phyloP scores from a whole-genome alignment of 2,329 filamentous ascomycete genomes.

The Eurotiales sp. region DNA sequence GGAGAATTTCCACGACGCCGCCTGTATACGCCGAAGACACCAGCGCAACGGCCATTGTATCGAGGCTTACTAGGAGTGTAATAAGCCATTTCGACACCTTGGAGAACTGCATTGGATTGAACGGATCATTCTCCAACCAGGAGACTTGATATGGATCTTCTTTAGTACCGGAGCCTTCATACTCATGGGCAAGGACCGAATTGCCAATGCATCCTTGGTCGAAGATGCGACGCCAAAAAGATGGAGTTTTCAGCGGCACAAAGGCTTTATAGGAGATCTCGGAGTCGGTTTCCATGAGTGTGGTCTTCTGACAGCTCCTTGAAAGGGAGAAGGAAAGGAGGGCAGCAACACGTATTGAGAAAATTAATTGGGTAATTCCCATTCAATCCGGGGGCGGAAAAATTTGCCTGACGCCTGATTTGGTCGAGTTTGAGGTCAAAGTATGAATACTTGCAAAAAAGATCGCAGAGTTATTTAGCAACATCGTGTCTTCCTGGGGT shows the following conservation, averaged over 20 bases:
- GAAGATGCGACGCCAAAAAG: conserved; percentile 29
- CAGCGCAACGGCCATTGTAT: conserved; percentile 40
- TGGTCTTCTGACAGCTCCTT: too few species aligned
- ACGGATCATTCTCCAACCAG: conserved; percentile 40
- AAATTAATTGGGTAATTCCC: too few species aligned
- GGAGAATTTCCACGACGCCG: conserved; percentile 32
- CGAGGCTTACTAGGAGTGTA: conserved; percentile 34
- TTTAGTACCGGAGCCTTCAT: conserved; percentile 38
- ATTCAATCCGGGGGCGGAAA: too few species aligned
- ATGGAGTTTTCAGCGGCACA: conserved; percentile 22
- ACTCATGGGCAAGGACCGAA: conserved; percentile 28
- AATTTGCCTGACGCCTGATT: too few species aligned
- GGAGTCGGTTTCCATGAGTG: too few species aligned
- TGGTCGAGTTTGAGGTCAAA: too few species aligned
- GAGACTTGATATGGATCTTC: conserved; percentile 40
- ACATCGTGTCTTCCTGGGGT: too few species aligned
- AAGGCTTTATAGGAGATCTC: too few species aligned
- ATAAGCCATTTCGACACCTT: conserved; percentile 37
- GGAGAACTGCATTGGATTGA: conserved; percentile 38
- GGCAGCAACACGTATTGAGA: too few species aligned
- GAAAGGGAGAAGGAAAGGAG: too few species aligned
- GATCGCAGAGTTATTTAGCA: too few species aligned
- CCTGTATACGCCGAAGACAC: conserved; percentile 42
- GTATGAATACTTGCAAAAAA: too few species aligned
- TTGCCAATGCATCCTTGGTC: conserved; percentile 32